Percentiles rank a stretch among this genome's conserved stretches.
Evolutionary conservation across 1,139 yeast species (phyloP).

Genomic region (Blastobotrys buckinghamii): DNA sequence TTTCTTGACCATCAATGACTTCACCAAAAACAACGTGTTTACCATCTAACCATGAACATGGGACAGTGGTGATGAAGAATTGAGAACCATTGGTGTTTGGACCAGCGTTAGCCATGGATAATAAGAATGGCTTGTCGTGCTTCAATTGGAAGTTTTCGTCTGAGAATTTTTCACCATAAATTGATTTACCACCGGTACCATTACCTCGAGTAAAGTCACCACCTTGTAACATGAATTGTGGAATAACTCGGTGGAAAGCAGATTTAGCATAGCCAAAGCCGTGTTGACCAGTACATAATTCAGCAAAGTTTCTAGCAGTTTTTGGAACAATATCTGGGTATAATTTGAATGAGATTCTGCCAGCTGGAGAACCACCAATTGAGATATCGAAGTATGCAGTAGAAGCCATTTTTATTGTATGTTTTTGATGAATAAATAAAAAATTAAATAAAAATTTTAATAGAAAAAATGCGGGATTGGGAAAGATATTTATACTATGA

Average conservation of each 20-base stretch:
- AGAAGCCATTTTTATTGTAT: background rate
- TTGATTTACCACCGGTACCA: slow-evolving; percentile 98
- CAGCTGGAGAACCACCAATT: slow-evolving; percentile 42
- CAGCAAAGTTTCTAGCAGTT: slow-evolving; percentile 98
- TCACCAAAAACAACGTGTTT: slow-evolving; percentile 99
- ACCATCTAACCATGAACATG: slow-evolving; percentile 96
- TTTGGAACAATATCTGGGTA: slow-evolving; percentile 91
- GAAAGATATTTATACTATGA: background rate
- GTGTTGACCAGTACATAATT: slow-evolving; percentile 94
- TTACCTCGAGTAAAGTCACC: slow-evolving; percentile 76
- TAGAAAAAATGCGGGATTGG: background rate
- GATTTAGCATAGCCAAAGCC: slow-evolving; percentile 92
- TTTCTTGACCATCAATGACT: slow-evolving; percentile 82
- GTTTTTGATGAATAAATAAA: background rate
- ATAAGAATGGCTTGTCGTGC: slow-evolving; percentile 89
- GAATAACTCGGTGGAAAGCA: slow-evolving; percentile 96
- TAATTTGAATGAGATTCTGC: slow-evolving; percentile 75
- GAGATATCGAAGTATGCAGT: slow-evolving; percentile 9
- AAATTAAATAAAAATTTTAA: background rate
- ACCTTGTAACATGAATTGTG: slow-evolving; percentile 98
- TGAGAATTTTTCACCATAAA: slow-evolving; percentile 91
- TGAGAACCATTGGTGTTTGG: slow-evolving; percentile 99
- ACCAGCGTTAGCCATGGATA: slow-evolving; percentile 99
- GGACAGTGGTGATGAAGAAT: slow-evolving; percentile 95
- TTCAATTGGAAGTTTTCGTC: slow-evolving; percentile 88